These are phyloP conservation scores for Beauveria caledonica DNA, from an alignment of 2,329 filamentous ascomycete species.

Conservation along the genomic window DNA sequence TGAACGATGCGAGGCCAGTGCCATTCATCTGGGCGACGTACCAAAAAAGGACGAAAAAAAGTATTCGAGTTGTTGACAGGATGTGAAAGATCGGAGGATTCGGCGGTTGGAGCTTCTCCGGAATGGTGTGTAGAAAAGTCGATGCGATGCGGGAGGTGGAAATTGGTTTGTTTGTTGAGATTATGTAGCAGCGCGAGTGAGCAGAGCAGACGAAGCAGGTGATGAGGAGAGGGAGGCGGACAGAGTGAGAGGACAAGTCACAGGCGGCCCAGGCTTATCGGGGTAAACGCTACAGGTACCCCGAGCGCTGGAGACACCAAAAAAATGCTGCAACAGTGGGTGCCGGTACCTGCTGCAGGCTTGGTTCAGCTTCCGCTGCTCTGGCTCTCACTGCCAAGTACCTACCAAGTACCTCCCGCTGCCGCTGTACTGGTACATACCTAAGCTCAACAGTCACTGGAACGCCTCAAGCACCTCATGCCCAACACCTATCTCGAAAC, in stretches of 20 bases:
- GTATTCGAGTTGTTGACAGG: neutral
- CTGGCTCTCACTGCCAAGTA: neutral
- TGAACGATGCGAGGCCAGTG: neutral
- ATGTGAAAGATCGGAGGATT: constrained; percentile 1
- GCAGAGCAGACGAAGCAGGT: neutral
- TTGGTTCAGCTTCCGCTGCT: neutral
- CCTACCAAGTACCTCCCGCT: neutral
- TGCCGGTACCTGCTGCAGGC: neutral
- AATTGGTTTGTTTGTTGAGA: constrained; percentile 12
- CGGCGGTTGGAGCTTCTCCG: constrained; percentile 7
- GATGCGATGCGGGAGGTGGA: constrained; percentile 3
- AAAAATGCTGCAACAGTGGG: neutral
- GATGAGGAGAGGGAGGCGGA: neutral
- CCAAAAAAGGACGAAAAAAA: neutral
- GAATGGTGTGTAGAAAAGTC: constrained; percentile 5
- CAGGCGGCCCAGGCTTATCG: neutral
- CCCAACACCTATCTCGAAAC: neutral
- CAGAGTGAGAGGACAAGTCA: neutral
- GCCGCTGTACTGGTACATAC: neutral
- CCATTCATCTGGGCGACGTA: neutral
- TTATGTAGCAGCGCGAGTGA: constrained; percentile 7
- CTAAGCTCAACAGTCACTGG: neutral
- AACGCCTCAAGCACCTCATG: neutral
- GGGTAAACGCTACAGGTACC: neutral
- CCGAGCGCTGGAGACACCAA: neutral